A percentile compares a stretch with the other conserved stretches of the same genome.
These are phyloP conservation scores for Amanita phalloides DNA, from an alignment of 768 basidiomycete species.

Conservation along the genomic window DNA sequence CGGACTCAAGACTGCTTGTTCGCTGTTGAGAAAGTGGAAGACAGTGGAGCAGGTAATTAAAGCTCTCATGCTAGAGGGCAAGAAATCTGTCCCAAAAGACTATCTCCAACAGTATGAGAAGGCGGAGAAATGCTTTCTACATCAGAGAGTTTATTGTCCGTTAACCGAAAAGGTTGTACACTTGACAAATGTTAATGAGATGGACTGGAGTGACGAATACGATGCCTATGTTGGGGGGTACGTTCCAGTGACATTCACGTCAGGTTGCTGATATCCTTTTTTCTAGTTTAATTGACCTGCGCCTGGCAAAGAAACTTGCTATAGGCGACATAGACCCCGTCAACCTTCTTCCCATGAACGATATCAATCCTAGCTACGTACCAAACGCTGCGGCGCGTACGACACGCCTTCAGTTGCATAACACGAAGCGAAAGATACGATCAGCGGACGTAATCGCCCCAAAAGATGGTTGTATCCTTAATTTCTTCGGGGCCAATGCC, in stretches of 20 bases:
- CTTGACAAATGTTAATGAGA: conserved; percentile 45
- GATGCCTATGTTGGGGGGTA: conserved; percentile 70
- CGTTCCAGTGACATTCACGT: conserved; percentile 11
- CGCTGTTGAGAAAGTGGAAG: conserved; percentile 73
- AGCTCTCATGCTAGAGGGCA: conserved; percentile 70
- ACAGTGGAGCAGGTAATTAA: conserved; percentile 78
- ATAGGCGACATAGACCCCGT: conserved; percentile 63
- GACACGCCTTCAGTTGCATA: conserved; percentile 17
- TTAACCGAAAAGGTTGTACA: conserved; percentile 51
- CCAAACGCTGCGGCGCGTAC: conserved; percentile 26
- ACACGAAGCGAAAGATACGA: conserved; percentile 37
- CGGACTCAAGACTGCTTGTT: conserved; percentile 89
- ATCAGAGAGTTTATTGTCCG: conserved; percentile 91
- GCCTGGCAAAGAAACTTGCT: conserved; percentile 57
- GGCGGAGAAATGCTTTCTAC: conserved; percentile 87
- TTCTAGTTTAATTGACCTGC: conserved; percentile 50
- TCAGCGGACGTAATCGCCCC: conserved; percentile 16
- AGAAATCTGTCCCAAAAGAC: conserved; percentile 64
- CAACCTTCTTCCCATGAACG: conserved; percentile 56
- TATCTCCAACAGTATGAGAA: conserved; percentile 69
- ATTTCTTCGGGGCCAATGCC: conserved; percentile 46
- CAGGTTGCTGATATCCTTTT: conserved; percentile 5
- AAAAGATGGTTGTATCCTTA: conserved; percentile 31
- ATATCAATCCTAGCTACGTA: conserved; percentile 61
- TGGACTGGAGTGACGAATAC: conserved; percentile 45